Percentiles rank a stretch among this genome's conserved stretches.
These are phyloP conservation scores for Trypanosoma caninum DNA, from an alignment of 208 protist species.

Conservation along the genomic window DNA sequence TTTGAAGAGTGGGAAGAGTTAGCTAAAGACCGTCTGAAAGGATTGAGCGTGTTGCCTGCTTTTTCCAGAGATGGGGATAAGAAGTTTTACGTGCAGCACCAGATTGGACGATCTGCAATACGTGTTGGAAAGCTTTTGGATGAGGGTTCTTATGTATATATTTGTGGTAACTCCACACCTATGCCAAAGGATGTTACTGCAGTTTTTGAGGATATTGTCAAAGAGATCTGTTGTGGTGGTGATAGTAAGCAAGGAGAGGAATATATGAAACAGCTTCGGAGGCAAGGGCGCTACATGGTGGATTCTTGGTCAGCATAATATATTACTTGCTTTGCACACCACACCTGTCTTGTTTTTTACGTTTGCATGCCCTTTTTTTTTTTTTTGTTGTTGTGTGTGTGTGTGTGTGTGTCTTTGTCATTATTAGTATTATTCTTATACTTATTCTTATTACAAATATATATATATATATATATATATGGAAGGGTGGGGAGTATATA, in stretches of 20 bases:
- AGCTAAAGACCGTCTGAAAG: conserved; percentile 24
- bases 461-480: conserved; percentile 8
- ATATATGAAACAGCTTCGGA: conserved; percentile 35
- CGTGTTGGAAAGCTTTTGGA: conserved; percentile 49
- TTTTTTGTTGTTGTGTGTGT: conserved; percentile 6
- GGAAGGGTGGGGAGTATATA: too few species aligned
- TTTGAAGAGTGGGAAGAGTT: conserved; percentile 54
- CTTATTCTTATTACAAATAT: background rate
- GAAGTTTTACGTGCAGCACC: conserved; percentile 89
- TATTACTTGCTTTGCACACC: too few species aligned
- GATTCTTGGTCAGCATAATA: conserved; percentile 88
- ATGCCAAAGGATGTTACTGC: conserved; percentile 78
- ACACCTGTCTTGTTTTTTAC: too few species aligned
- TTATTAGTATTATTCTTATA: background rate
- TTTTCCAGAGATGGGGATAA: conserved; percentile 75
- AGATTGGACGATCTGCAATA: conserved; percentile 59
- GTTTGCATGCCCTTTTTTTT: background rate
- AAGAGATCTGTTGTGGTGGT: conserved; percentile 40
- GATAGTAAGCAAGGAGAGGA: conserved; percentile 32
- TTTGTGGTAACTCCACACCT: conserved; percentile 86
- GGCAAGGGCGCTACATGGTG: conserved; percentile 63
- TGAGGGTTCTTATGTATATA: conserved; percentile 37
- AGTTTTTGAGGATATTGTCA: conserved; percentile 50
- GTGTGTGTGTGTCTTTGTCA: background rate
- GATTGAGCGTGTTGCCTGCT: conserved; percentile 61